Evolutionary conservation across 2,329 filamentous ascomycete genomes (phyloP).

Genomic region (Phialemonium atrogriseum): DNA sequence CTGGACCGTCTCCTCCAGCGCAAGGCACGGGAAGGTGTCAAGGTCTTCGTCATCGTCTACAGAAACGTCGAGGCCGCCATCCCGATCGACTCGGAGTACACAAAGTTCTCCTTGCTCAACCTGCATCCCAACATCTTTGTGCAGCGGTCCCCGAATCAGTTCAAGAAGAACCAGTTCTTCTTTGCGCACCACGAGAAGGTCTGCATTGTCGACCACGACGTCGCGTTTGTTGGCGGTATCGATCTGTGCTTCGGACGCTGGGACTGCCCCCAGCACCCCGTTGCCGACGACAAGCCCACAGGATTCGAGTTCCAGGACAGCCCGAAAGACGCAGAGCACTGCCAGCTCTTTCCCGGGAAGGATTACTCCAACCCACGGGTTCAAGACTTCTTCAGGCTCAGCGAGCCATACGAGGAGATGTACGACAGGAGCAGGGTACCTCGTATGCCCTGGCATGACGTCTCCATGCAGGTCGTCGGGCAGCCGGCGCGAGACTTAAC

Average conservation of each 20-base stretch:
- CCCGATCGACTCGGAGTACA: slow-evolving; percentile 96
- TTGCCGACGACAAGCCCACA: slow-evolving; percentile 89
- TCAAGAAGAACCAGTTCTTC: slow-evolving; percentile 98
- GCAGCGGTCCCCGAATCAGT: slow-evolving; percentile 91
- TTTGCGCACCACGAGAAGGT: slow-evolving; percentile 98
- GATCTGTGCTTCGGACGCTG: slow-evolving; percentile 96
- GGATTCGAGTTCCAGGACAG: slow-evolving; percentile 75
- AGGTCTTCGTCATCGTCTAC: slow-evolving; percentile 96
- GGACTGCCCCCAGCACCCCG: slow-evolving; percentile 89
- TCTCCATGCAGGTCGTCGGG: slow-evolving; percentile 94
- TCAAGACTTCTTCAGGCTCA: slow-evolving; percentile 86
- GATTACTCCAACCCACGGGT: slow-evolving; percentile 97
- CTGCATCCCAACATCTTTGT: slow-evolving; percentile 95
- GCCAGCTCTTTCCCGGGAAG: slow-evolving; percentile 93
- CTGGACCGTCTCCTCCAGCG: slow-evolving; percentile 86
- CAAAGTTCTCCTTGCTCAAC: slow-evolving; percentile 91
- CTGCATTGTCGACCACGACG: slow-evolving; percentile 91
- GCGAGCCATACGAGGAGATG: slow-evolving; percentile 97
- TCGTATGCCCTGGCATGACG: slow-evolving; percentile 98
- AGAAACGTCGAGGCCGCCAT: slow-evolving; percentile 95
- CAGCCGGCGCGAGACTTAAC: slow-evolving; percentile 92
- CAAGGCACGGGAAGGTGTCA: slow-evolving; percentile 91
- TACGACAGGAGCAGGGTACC: slow-evolving; percentile 85
- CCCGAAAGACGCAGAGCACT: slow-evolving; percentile 86
- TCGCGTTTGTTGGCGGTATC: slow-evolving; percentile 91